Conservation (phyloP, 495 filamentous ascomycete genomes). For the Terfezia boudieri region DNA sequence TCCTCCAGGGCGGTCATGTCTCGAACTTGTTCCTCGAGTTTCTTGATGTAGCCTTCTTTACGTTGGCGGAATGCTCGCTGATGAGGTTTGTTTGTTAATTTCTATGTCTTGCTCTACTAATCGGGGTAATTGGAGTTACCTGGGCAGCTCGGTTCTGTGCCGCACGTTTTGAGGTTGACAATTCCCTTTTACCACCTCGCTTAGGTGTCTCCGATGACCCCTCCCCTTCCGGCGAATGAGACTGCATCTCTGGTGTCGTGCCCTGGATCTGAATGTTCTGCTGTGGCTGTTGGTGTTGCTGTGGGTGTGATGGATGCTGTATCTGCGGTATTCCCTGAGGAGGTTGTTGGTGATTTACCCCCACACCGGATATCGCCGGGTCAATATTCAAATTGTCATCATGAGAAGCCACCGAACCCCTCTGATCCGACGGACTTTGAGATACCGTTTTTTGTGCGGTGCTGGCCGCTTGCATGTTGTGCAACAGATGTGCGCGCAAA, state of each 20-base stretch:
- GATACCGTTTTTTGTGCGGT: conserved; percentile 5
- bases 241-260: conserved; percentile 1
- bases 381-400: conserved; percentile 17
- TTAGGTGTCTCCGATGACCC: conserved; percentile 10
- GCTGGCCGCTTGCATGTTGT: conserved; percentile 6
- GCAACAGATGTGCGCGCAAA: conserved; percentile 16
- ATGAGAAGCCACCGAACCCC: conserved; percentile 6
- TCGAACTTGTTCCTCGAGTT: conserved; percentile 74
- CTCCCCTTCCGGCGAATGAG: conserved; percentile 11
- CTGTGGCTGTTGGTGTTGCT: conserved; percentile 13
- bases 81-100: background rate
- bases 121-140: conserved; percentile 30
- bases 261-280: conserved; percentile 8
- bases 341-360: background rate
- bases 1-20: conserved; percentile 47
- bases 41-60: conserved; percentile 95
- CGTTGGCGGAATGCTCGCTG: conserved; percentile 93
- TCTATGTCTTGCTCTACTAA: background rate
- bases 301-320: background rate
- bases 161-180: conserved; percentile 85
- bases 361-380: conserved; percentile 15
- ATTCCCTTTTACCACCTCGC: conserved; percentile 52
- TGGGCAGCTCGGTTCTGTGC: conserved; percentile 94
- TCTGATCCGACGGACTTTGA: conserved; percentile 8
- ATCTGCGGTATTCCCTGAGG: background rate